These are phyloP conservation scores for Talaromyces nanjingensis DNA, from an alignment of 495 filamentous ascomycete genomes.

Conservation along the genomic window DNA sequence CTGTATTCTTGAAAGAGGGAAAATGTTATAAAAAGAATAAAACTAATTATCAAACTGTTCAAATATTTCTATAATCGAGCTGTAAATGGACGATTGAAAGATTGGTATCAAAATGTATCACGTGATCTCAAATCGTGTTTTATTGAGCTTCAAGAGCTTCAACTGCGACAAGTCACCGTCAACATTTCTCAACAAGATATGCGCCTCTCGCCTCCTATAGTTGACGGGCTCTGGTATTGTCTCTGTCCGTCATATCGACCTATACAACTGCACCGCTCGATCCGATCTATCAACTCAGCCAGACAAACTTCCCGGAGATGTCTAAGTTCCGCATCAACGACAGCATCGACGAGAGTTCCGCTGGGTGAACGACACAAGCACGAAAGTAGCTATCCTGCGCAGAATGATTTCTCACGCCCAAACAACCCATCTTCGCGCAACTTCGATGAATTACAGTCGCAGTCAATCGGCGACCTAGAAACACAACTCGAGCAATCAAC, in stretches of 20 bases:
- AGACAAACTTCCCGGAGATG: slow-evolving; percentile 17
- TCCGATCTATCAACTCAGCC: neutral
- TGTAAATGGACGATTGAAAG: neutral
- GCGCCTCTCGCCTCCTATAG: slow-evolving; percentile 23
- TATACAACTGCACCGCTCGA: slow-evolving; percentile 11
- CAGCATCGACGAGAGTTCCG: neutral
- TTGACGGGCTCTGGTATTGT: slow-evolving; percentile 62
- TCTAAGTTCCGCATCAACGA: slow-evolving; percentile 11
- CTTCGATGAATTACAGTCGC: neutral
- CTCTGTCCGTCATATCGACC: slow-evolving; percentile 52
- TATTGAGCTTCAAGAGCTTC: neutral
- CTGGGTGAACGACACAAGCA: neutral
- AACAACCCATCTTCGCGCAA: neutral
- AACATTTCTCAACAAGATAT: neutral
- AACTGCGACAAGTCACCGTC: neutral
- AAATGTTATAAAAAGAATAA: neutral
- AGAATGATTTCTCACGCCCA: neutral
- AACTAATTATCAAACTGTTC: neutral
- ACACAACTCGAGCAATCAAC: slow-evolving; percentile 2
- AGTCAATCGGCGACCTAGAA: neutral
- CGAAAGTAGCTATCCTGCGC: neutral
- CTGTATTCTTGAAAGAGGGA: neutral
- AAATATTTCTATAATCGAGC: neutral
- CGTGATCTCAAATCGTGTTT: neutral
- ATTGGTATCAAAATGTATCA: neutral